These are phyloP conservation scores for Serendipita sp. DNA, from an alignment of 768 basidiomycete species.

Conservation along the genomic window DNA sequence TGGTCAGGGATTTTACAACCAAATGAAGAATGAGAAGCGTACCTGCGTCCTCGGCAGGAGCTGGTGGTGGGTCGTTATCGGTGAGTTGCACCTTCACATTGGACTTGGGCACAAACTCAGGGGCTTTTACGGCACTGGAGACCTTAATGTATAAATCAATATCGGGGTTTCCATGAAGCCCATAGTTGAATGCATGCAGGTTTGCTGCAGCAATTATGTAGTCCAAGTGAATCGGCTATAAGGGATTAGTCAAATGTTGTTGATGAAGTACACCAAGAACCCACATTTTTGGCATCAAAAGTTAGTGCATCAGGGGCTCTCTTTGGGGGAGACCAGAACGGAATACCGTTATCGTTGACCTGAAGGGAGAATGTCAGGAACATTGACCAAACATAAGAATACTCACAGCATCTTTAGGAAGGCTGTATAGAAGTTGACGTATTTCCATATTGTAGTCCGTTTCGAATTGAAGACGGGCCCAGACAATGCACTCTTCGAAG, in stretches of 20 bases:
- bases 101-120: conserved; percentile 84
- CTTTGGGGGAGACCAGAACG: conserved; percentile 99
- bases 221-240: conserved; percentile 65
- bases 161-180: conserved; percentile 79
- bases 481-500: conserved; percentile 93
- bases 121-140: conserved; percentile 67
- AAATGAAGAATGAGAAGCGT: conserved; percentile 12
- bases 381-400: background rate
- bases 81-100: conserved; percentile 87
- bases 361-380: conserved; percentile 10
- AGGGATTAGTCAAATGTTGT: background rate
- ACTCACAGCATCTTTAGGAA: conserved; percentile 78
- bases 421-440: conserved; percentile 77
- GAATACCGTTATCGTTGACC: conserved; percentile 68
- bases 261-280: conserved; percentile 17
- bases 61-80: conserved; percentile 76
- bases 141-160: conserved; percentile 66
- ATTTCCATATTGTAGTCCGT: conserved; percentile 86
- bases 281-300: conserved; percentile 76
- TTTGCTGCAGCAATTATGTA: conserved; percentile 92
- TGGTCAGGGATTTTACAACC: conserved; percentile 11
- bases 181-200: conserved; percentile 95
- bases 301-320: conserved; percentile 81
- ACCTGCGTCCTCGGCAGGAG: conserved; percentile 23
- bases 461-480: conserved; percentile 94